These are phyloP conservation scores for Jatropha multifida DNA, from an alignment of 441 rosid genomes.

Conservation along the genomic window DNA sequence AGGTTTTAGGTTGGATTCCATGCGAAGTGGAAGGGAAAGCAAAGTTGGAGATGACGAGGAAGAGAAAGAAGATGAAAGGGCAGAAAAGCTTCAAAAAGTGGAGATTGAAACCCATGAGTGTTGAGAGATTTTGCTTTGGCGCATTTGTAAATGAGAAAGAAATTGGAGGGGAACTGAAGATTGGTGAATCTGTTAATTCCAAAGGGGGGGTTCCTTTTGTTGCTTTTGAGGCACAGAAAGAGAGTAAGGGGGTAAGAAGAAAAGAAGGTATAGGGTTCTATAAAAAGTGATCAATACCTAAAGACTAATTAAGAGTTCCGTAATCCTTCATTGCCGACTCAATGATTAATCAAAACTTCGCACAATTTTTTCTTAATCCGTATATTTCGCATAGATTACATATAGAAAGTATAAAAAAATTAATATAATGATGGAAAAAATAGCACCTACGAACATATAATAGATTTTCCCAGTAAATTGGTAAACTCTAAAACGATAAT, in stretches of 20 bases:
- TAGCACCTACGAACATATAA: too few relatives aligned
- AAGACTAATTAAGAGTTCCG: too few relatives aligned
- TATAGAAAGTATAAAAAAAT: too few relatives aligned
- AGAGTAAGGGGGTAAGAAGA: background rate
- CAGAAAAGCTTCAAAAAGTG: conserved; percentile 9
- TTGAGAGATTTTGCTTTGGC: background rate
- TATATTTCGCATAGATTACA: too few relatives aligned
- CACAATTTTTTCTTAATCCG: too few relatives aligned
- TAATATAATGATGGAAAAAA: too few relatives aligned
- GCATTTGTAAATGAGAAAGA: conserved; percentile 20
- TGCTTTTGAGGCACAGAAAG: conserved; percentile 7
- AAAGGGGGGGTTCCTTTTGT: conserved; percentile 12
- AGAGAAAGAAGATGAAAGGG: conserved; percentile 16
- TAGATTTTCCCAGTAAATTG: too few relatives aligned
- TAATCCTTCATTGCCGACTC: too few relatives aligned
- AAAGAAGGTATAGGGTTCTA: background rate
- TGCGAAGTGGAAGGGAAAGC: conserved; percentile 17
- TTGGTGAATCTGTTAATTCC: conserved; percentile 27
- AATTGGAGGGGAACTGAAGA: conserved; percentile 12
- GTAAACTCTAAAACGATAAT: too few relatives aligned
- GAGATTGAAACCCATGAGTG: conserved; percentile 34
- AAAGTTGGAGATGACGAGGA: conserved; percentile 20
- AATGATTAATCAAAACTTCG: too few relatives aligned
- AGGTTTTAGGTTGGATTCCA: conserved; percentile 19
- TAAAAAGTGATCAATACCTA: background rate